Percentiles rank a stretch among this genome's conserved stretches.
phyloP scores from a whole-genome alignment of 352 stramenopile species.

The Globisporangium nodosum region DNA sequence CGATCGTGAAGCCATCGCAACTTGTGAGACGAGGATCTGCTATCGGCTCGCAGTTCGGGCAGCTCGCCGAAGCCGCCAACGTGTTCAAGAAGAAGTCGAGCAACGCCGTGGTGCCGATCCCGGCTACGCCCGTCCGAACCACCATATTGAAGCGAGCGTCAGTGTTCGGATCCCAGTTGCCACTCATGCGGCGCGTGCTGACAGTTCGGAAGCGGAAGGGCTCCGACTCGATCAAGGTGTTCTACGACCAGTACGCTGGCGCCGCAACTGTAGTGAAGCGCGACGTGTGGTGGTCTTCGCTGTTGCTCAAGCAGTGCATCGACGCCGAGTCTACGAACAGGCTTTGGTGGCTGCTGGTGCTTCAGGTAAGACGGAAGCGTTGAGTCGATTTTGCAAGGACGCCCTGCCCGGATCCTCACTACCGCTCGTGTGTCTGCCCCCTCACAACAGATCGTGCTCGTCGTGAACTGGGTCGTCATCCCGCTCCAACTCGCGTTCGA shows the following conservation, averaged over 20 bases:
- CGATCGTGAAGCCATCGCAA: neutral
- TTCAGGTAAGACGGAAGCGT: slow-evolving; percentile 12
- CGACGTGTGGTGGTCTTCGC: slow-evolving; percentile 6
- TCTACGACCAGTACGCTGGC: slow-evolving; percentile 16
- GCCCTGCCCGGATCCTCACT: no score
- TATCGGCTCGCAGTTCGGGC: neutral
- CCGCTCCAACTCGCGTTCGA: slow-evolving; percentile 51
- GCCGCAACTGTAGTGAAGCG: neutral
- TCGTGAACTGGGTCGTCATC: slow-evolving; percentile 48
- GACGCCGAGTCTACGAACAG: slow-evolving; percentile 41
- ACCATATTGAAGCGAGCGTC: neutral
- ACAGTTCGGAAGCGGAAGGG: slow-evolving; percentile 13
- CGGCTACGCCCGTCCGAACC: neutral
- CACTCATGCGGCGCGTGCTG: slow-evolving; percentile 15
- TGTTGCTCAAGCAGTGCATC: slow-evolving; percentile 30
- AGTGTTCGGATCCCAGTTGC: neutral
- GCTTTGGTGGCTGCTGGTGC: slow-evolving; percentile 43
- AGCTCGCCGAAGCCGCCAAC: neutral
- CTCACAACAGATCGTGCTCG: slow-evolving; percentile 5
- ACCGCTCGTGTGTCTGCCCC: neutral
- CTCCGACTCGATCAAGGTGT: slow-evolving; percentile 10
- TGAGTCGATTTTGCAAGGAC: neutral
- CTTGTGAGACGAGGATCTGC: neutral
- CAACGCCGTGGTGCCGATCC: slow-evolving; percentile 7
- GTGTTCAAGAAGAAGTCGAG: slow-evolving; percentile 7